Evolutionary conservation across 2,329 filamentous ascomycete genomes (phyloP).

Genomic region (Verticillium alfalfae): DNA sequence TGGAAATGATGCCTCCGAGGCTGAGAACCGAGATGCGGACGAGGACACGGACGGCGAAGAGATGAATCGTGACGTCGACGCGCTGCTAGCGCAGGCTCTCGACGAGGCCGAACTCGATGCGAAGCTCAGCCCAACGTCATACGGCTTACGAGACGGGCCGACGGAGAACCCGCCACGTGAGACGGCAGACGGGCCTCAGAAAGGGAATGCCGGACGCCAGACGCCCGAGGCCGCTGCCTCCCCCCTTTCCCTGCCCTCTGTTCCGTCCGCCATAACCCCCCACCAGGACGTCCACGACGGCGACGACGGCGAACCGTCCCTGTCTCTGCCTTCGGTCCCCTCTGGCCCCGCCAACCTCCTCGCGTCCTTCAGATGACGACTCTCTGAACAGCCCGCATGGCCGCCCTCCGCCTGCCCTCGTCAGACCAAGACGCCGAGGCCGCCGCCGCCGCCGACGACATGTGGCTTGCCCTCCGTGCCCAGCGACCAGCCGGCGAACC

Average conservation of each 20-base stretch:
- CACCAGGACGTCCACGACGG: conserved; percentile 8
- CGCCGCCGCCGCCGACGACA: background rate
- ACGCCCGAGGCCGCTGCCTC: background rate
- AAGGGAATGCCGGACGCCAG: background rate
- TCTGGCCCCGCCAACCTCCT: conserved; percentile 15
- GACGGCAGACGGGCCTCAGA: background rate
- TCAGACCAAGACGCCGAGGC: background rate
- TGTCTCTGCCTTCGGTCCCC: conserved; percentile 33
- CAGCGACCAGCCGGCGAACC: conserved; percentile 39
- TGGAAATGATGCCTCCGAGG: background rate
- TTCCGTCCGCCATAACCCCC: conserved; percentile 28
- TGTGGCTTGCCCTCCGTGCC: conserved; percentile 43
- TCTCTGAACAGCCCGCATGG: conserved; percentile 44
- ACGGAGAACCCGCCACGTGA: background rate
- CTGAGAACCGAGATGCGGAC: conserved; percentile 13
- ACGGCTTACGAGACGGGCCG: background rate
- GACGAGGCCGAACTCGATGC: conserved; percentile 38
- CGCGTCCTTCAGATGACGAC: conserved; percentile 30
- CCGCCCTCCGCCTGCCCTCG: conserved; percentile 37
- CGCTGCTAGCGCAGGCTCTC: conserved; percentile 37
- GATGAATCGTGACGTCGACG: conserved; percentile 38
- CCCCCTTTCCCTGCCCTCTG: conserved; percentile 35
- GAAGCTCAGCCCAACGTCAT: conserved; percentile 3
- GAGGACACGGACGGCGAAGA: conserved; percentile 46
- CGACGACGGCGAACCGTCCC: conserved; percentile 5